These are phyloP conservation scores for Zygnema cylindricum DNA, from an alignment of 139 green algal species.

Conservation along the genomic window DNA sequence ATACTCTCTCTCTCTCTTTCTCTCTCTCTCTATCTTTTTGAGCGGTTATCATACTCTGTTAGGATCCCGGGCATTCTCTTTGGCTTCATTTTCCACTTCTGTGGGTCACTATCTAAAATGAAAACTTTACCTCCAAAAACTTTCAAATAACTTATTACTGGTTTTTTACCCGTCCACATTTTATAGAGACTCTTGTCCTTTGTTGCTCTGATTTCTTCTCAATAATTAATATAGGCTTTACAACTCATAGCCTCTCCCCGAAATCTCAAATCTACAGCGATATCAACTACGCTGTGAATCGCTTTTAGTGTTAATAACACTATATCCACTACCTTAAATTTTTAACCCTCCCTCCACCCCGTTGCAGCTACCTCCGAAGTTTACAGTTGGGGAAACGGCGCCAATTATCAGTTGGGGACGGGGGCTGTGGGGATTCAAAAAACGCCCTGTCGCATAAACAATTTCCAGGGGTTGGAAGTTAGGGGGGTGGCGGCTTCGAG, in stretches of 20 bases:
- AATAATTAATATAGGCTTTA: not conserved
- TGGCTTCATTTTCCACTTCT: too few species aligned
- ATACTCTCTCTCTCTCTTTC: too few species aligned
- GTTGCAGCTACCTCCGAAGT: conserved; percentile 65
- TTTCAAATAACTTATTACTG: too few species aligned
- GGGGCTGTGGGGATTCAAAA: conserved; percentile 73
- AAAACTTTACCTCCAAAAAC: too few species aligned
- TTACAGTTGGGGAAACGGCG: conserved; percentile 87
- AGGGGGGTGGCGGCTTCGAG: conserved; percentile 76
- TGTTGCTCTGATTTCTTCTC: not conserved
- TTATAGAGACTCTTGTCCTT: not conserved
- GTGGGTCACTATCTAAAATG: too few species aligned
- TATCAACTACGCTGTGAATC: too few species aligned
- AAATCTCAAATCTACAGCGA: too few species aligned
- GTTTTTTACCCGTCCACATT: too few species aligned
- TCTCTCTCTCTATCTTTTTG: too few species aligned
- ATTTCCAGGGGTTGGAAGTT: conserved; percentile 53
- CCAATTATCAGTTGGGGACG: conserved; percentile 93
- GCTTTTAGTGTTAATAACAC: too few species aligned
- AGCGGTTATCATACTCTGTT: too few species aligned
- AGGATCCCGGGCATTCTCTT: too few species aligned
- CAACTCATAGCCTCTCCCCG: not conserved
- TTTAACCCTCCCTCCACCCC: not conserved
- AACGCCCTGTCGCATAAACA: conserved; percentile 53
- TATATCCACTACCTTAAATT: not conserved